Evolutionary conservation across 2,329 filamentous ascomycete genomes (phyloP).

Genomic region (Cladophialophora yegresii): DNA sequence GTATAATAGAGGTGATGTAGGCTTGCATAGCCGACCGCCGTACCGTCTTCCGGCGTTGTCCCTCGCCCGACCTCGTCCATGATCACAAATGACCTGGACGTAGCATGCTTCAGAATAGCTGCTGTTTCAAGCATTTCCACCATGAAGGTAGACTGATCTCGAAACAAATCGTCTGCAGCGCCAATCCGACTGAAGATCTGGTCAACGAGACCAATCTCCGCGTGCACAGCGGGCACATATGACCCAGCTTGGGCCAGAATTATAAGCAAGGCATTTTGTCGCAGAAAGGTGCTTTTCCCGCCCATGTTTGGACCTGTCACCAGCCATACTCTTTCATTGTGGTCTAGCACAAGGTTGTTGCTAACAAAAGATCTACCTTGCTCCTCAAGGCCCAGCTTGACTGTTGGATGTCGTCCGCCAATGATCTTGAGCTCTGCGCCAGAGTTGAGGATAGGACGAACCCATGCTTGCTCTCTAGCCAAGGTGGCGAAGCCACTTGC

Average conservation of each 20-base stretch:
- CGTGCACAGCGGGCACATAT: conserved; percentile 86
- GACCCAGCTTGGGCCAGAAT: conserved; percentile 90
- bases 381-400: conserved; percentile 77
- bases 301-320: conserved; percentile 95
- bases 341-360: conserved; percentile 85
- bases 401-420: conserved; percentile 87
- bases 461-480: conserved; percentile 71
- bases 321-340: conserved; percentile 68
- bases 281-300: conserved; percentile 92
- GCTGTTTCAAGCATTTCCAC: conserved; percentile 98
- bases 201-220: conserved; percentile 87
- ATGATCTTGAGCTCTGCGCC: conserved; percentile 71
- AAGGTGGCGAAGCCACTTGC: conserved; percentile 80
- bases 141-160: conserved; percentile 97
- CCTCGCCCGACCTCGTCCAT: conserved; percentile 98
- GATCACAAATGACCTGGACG: conserved; percentile 82
- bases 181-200: conserved; percentile 92
- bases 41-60: conserved; percentile 89
- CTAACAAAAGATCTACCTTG: conserved; percentile 79
- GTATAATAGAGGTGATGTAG: conserved; percentile 77
- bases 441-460: conserved; percentile 70
- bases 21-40: conserved; percentile 85
- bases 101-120: conserved; percentile 82
- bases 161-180: conserved; percentile 91
- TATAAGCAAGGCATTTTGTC: conserved; percentile 92